Evolutionary conservation across 495 filamentous ascomycete genomes (phyloP).

Genomic region (Articulospora tetracladia): DNA sequence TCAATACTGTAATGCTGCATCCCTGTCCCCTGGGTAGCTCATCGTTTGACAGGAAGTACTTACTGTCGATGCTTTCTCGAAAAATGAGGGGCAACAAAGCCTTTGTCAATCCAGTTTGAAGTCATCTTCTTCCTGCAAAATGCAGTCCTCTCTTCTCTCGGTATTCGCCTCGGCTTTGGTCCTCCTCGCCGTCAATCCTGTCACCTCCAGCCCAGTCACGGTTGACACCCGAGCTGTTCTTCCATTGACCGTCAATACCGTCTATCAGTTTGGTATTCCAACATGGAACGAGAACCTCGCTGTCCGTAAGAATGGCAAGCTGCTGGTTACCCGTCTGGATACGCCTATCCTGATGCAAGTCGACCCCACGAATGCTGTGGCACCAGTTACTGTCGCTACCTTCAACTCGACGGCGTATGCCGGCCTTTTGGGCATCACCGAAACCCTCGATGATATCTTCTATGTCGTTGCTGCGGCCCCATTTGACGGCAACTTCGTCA

Average conservation of each 20-base stretch:
- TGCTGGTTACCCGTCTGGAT: constrained; percentile 37
- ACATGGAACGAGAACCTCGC: constrained; percentile 39
- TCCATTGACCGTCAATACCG: constrained; percentile 8
- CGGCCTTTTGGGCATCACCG: constrained; percentile 38
- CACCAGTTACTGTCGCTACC: constrained; percentile 10
- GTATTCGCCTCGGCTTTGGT: background rate
- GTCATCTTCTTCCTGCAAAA: background rate
- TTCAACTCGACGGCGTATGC: constrained; percentile 15
- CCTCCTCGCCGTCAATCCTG: background rate
- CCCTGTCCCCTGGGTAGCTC: no score
- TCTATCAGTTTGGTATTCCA: constrained; percentile 22
- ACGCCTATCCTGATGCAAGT: constrained; percentile 38
- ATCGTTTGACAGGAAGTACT: no score
- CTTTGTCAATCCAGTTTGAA: no score
- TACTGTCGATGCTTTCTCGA: no score
- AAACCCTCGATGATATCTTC: constrained; percentile 37
- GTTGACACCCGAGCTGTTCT: background rate
- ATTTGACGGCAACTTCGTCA: constrained; percentile 33
- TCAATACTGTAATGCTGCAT: no score
- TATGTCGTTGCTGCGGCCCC: constrained; percentile 25
- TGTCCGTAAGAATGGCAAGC: constrained; percentile 29
- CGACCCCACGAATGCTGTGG: constrained; percentile 23
- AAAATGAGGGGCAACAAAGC: no score
- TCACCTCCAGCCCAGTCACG: background rate
- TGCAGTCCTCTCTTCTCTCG: background rate